phyloP scores from a whole-genome alignment of 2,329 filamentous ascomycete species.

The Ophioceras dolichostomum region DNA sequence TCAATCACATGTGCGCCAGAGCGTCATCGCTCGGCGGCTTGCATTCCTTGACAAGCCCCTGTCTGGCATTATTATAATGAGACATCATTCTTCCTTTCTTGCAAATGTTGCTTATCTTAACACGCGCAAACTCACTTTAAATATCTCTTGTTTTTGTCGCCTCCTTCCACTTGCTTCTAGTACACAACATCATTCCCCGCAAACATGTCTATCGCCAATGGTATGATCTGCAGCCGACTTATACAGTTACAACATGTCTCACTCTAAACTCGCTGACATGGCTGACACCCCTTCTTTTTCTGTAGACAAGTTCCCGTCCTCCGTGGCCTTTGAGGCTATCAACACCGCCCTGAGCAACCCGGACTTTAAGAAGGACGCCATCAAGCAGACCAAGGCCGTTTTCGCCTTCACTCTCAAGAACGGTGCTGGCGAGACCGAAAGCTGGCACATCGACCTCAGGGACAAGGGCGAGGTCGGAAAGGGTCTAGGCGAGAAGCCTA shows the following conservation, averaged over 20 bases:
- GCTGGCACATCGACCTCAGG: slow-evolving; percentile 95
- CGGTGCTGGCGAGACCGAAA: slow-evolving; percentile 60
- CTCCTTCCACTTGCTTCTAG: not conserved
- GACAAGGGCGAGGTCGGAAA: slow-evolving; percentile 71
- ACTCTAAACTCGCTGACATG: not conserved
- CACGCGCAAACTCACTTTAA: too few relatives aligned
- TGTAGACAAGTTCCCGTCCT: slow-evolving; percentile 75
- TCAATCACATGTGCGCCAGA: slow-evolving; percentile 3
- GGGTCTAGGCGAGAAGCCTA: slow-evolving; percentile 69
- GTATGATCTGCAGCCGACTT: slow-evolving; percentile 3
- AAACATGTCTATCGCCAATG: slow-evolving; percentile 8
- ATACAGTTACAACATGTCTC: not conserved
- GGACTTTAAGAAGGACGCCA: slow-evolving; percentile 65
- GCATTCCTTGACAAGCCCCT: too few relatives aligned
- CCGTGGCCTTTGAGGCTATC: slow-evolving; percentile 84
- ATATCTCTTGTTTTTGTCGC: not conserved
- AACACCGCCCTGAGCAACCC: slow-evolving; percentile 58
- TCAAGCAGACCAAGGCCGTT: slow-evolving; percentile 77
- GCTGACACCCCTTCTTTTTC: too few relatives aligned
- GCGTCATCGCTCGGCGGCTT: too few relatives aligned
- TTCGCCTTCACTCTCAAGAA: slow-evolving; percentile 95
- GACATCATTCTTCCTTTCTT: not conserved
- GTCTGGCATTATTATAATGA: not conserved
- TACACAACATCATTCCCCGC: too few relatives aligned
- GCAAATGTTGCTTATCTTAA: not conserved